Percentiles rank a stretch among this genome's conserved stretches.
Evolutionary conservation across 306 rosid genomes (phyloP).

Genomic region (Corylus americana): DNA sequence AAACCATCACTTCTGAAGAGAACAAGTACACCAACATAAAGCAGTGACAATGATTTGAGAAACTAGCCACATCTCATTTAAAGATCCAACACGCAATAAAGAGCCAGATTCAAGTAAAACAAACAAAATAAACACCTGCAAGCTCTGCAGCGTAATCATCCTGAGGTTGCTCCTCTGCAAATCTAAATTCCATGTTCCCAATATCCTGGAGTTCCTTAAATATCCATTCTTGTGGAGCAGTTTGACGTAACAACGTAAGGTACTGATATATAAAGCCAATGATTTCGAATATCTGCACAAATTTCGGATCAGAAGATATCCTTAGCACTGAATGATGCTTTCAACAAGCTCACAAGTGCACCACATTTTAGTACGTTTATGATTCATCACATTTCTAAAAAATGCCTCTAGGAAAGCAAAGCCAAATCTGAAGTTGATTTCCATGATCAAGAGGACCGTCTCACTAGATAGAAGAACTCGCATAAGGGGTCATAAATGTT

Average conservation of each 20-base stretch:
- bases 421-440: constrained; percentile 28
- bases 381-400: constrained; percentile 6
- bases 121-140: constrained; percentile 53
- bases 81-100: not conserved
- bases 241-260: constrained; percentile 65
- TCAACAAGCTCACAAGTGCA: constrained; percentile 15
- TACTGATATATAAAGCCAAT: constrained; percentile 84
- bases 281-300: constrained; percentile 71
- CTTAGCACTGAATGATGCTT: constrained; percentile 27
- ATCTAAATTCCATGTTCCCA: constrained; percentile 93
- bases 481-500: constrained; percentile 10
- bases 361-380: constrained; percentile 1
- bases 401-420: constrained; percentile 24
- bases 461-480: constrained; percentile 11
- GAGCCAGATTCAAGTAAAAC: constrained; percentile 1
- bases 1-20: constrained; percentile 9
- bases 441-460: constrained; percentile 24
- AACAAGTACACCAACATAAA: constrained; percentile 25
- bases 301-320: not conserved
- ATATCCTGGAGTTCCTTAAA: constrained; percentile 89
- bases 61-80: constrained; percentile 1
- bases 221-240: constrained; percentile 94
- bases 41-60: not conserved
- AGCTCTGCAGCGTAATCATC: constrained; percentile 98
- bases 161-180: constrained; percentile 94